A percentile compares a stretch with the other conserved stretches of the same genome.
These are phyloP conservation scores for Leccinum subtestaceum DNA, from an alignment of 768 basidiomycete species.

Conservation along the genomic window DNA sequence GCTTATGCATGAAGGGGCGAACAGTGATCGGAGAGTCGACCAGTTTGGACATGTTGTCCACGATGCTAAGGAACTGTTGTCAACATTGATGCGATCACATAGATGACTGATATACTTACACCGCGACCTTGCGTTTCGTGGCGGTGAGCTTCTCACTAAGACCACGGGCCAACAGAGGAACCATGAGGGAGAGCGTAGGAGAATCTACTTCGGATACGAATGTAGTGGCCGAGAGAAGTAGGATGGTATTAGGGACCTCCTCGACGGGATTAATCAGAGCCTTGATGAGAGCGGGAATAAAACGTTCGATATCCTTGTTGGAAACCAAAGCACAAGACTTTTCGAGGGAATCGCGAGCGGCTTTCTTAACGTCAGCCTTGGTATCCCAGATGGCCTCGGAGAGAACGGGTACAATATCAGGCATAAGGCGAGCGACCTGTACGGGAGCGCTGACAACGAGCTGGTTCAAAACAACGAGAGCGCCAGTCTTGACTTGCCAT, in stretches of 20 bases:
- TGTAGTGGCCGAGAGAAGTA: conserved; percentile 95
- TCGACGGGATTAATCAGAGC: conserved; percentile 98
- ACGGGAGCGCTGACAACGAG: conserved; percentile 78
- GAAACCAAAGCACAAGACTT: conserved; percentile 93
- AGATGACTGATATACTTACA: conserved; percentile 50
- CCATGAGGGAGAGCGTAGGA: conserved; percentile 95
- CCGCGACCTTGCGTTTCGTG: conserved; percentile 96
- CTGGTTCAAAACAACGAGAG: conserved; percentile 79
- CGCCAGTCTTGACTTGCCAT: conserved; percentile 95
- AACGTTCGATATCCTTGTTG: conserved; percentile 98
- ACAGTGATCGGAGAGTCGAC: conserved; percentile 94
- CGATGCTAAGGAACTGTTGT: conserved; percentile 54
- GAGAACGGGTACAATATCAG: conserved; percentile 92
- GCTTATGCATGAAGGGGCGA: conserved; percentile 94
- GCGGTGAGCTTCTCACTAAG: conserved; percentile 91
- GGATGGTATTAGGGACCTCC: conserved; percentile 95
- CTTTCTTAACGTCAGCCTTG: conserved; percentile 98
- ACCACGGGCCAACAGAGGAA: conserved; percentile 92
- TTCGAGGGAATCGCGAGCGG: conserved; percentile 89
- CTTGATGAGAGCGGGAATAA: conserved; percentile 97
- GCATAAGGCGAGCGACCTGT: conserved; percentile 87
- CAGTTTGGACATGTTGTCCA: conserved; percentile 98
- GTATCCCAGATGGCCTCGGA: conserved; percentile 98
- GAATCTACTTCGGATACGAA: conserved; percentile 99
- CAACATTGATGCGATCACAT: conserved; percentile 17